Conservation (phyloP, 305 asterid species). For the Fraxinus latifolia region DNA sequence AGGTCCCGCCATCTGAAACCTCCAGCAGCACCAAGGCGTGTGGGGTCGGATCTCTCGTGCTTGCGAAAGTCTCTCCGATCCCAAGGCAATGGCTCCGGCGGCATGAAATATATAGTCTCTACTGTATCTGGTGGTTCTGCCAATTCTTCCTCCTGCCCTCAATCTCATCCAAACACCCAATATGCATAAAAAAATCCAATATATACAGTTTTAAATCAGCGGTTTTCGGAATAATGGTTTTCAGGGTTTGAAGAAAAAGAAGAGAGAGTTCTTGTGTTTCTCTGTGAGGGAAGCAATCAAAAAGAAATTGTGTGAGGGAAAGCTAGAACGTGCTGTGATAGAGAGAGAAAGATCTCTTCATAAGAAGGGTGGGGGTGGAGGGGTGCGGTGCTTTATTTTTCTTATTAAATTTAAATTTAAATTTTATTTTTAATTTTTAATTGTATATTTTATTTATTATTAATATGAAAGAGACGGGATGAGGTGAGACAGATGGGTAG, state of each 20-base stretch:
- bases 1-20: slow-evolving; percentile 70
- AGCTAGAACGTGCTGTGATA: slow-evolving; percentile 35
- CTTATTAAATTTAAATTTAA: background rate
- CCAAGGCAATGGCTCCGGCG: slow-evolving; percentile 62
- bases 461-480: background rate
- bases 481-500: background rate
- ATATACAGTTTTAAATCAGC: background rate
- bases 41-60: slow-evolving; percentile 45
- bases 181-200: background rate
- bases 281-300: slow-evolving; percentile 17
- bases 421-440: background rate
- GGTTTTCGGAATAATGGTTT: background rate
- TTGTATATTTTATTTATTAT: background rate
- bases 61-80: slow-evolving; percentile 65
- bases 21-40: slow-evolving; percentile 44
- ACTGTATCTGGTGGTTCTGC: slow-evolving; percentile 4
- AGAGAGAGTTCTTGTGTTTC: background rate
- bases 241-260: slow-evolving; percentile 1
- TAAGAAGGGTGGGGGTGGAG: slow-evolving; percentile 25
- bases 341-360: slow-evolving; percentile 21
- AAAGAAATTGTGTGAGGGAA: slow-evolving; percentile 26
- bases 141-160: slow-evolving; percentile 22
- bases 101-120: slow-evolving; percentile 38
- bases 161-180: slow-evolving; percentile 33
- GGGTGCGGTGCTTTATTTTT: background rate